Conservation (phyloP, 2,329 filamentous ascomycete species). For the Penicillium fuscoglaucum region DNA sequence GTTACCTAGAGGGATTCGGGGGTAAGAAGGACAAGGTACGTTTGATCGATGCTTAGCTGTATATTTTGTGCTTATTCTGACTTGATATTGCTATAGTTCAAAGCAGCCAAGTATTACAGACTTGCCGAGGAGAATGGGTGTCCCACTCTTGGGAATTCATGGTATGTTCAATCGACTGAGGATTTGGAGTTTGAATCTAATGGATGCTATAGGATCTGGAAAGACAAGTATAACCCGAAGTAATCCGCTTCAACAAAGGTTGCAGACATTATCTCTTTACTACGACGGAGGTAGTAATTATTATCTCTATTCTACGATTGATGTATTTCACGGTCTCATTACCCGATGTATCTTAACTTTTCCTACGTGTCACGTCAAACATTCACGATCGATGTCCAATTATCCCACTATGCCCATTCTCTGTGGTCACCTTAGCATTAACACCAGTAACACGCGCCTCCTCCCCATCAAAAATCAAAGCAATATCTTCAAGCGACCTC, state of each 20-base stretch:
- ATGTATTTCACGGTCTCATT: not conserved
- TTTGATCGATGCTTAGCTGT: constrained; percentile 22
- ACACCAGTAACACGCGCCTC: not conserved
- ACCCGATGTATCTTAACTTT: not conserved
- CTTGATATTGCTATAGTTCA: constrained; percentile 30
- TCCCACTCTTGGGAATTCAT: constrained; percentile 90
- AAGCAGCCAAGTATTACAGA: constrained; percentile 85
- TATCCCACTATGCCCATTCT: not conserved
- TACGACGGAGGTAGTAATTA: not conserved
- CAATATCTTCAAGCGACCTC: constrained; percentile 6
- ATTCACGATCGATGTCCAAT: not conserved
- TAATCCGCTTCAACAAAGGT: not conserved
- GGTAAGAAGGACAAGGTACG: constrained; percentile 98
- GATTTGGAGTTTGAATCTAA: constrained; percentile 20
- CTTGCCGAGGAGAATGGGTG: constrained; percentile 84
- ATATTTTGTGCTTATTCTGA: constrained; percentile 11
- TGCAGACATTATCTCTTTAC: not conserved
- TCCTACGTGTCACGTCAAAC: not conserved
- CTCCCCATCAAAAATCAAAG: constrained; percentile 1
- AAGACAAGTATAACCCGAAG: constrained; percentile 77
- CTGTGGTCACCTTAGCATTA: not conserved
- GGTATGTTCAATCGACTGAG: constrained; percentile 61
- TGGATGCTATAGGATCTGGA: constrained; percentile 78
- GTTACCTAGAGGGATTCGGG: constrained; percentile 94
- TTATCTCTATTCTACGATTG: not conserved